phyloP scores from a whole-genome alignment of 129 eudicot species.

The Flaveria ramosissima region DNA sequence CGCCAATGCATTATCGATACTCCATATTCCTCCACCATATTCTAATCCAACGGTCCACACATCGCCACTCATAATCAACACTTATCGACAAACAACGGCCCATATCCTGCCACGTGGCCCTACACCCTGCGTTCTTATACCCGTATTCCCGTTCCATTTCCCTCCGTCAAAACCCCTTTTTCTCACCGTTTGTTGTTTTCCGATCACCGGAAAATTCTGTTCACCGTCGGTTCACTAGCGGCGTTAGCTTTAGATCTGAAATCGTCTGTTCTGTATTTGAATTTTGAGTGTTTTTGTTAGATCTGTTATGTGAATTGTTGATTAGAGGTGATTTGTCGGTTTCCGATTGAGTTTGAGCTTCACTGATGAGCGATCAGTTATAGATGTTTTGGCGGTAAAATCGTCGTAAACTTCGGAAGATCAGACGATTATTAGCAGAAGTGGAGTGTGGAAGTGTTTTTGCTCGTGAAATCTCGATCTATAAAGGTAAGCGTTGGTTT shows the following conservation, averaged over 20 bases:
- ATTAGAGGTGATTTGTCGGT: too few relatives aligned
- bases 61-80: slow-evolving; percentile 12
- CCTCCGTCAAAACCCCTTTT: slow-evolving; percentile 1
- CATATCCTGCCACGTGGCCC: slow-evolving; percentile 47
- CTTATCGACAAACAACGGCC: slow-evolving; percentile 58
- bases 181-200: background rate
- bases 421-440: background rate
- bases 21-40: slow-evolving; percentile 41
- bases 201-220: background rate
- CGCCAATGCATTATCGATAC: slow-evolving; percentile 34
- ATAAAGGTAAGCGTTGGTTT: too few relatives aligned
- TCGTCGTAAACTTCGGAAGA: background rate
- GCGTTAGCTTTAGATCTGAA: too few relatives aligned
- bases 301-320: too few relatives aligned
- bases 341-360: background rate
- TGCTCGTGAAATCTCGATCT: background rate
- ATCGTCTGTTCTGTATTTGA: too few relatives aligned
- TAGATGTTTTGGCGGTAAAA: background rate
- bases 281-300: too few relatives aligned
- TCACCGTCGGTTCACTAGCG: background rate
- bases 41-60: slow-evolving; percentile 39
- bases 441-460: background rate
- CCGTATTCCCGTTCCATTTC: slow-evolving; percentile 34
- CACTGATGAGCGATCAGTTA: background rate
- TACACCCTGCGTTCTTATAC: slow-evolving; percentile 40